These are phyloP conservation scores for Calocera cornea DNA, from an alignment of 768 basidiomycete species.

Conservation along the genomic window DNA sequence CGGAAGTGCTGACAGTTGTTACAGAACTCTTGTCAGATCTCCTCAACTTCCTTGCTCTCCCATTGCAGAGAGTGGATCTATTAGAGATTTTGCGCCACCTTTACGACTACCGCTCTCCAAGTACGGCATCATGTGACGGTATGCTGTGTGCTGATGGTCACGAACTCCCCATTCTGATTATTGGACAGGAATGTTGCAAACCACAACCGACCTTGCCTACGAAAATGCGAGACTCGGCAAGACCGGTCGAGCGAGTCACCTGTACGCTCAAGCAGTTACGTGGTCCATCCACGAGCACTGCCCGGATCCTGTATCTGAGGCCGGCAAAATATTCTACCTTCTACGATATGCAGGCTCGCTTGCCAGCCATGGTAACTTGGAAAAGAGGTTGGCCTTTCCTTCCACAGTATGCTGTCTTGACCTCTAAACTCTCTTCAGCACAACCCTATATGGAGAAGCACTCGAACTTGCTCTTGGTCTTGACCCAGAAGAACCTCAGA, in stretches of 20 bases:
- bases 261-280: conserved; percentile 48
- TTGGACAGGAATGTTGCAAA: conserved; percentile 42
- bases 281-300: conserved; percentile 26
- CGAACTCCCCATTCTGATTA: not conserved
- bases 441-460: conserved; percentile 13
- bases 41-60: conserved; percentile 54
- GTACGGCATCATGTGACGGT: conserved; percentile 36
- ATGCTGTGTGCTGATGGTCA: not conserved
- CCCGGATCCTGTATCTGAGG: conserved; percentile 34
- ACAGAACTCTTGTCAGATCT: conserved; percentile 31
- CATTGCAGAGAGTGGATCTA: conserved; percentile 50
- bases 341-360: conserved; percentile 55
- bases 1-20: not conserved
- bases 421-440: conserved; percentile 22
- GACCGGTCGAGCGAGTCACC: conserved; percentile 43
- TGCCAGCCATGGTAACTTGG: conserved; percentile 43
- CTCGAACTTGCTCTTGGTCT: conserved; percentile 30
- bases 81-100: conserved; percentile 52
- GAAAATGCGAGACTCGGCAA: conserved; percentile 75
- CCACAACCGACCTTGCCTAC: conserved; percentile 59
- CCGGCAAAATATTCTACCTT: conserved; percentile 40
- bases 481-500: conserved; percentile 29
- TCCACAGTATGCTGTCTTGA: conserved; percentile 1
- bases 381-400: conserved; percentile 37
- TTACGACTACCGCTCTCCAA: conserved; percentile 35